Evolutionary conservation across 495 filamentous ascomycete genomes (phyloP).

Genomic region (Polyplosphaeria fusca): DNA sequence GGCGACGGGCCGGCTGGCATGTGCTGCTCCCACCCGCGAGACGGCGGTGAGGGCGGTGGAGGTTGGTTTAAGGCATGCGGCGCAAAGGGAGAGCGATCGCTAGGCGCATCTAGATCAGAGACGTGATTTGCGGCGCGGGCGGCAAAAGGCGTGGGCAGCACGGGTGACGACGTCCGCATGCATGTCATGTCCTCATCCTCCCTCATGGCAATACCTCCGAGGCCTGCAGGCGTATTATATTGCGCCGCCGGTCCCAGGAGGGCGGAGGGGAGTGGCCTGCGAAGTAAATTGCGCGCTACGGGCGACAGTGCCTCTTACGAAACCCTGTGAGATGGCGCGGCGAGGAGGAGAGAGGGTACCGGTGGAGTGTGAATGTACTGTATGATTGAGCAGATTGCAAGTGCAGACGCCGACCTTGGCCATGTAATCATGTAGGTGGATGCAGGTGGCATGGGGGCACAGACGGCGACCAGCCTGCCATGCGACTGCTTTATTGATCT

Average conservation of each 20-base stretch:
- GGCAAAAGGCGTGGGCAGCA: conserved; percentile 21
- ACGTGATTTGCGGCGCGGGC: conserved; percentile 25
- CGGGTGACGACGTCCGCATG: conserved; percentile 27
- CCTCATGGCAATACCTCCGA: conserved; percentile 19
- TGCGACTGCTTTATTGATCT: neutral
- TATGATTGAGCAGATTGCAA: too few species aligned
- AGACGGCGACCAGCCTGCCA: neutral
- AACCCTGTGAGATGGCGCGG: too few species aligned
- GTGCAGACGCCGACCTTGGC: too few species aligned
- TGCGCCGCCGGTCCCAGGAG: conserved; percentile 6
- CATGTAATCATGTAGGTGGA: too few species aligned
- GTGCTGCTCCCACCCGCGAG: conserved; percentile 2
- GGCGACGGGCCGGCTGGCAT: conserved; percentile 14
- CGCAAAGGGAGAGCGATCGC: conserved; percentile 7
- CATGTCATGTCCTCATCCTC: conserved; percentile 31
- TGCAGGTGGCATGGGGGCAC: too few species aligned
- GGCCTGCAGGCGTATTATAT: neutral
- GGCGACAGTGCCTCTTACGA: conserved; percentile 14
- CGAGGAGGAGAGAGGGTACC: too few species aligned
- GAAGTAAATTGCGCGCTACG: conserved; percentile 15
- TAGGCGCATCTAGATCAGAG: conserved; percentile 1
- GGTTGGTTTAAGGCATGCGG: conserved; percentile 20
- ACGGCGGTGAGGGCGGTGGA: conserved; percentile 13
- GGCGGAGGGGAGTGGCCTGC: conserved; percentile 4
- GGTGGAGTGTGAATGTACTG: too few species aligned